A percentile compares a stretch with the other conserved stretches of the same genome.
phyloP scores from a whole-genome alignment of 805 yeast genomes.

The Lachancea waltii region DNA sequence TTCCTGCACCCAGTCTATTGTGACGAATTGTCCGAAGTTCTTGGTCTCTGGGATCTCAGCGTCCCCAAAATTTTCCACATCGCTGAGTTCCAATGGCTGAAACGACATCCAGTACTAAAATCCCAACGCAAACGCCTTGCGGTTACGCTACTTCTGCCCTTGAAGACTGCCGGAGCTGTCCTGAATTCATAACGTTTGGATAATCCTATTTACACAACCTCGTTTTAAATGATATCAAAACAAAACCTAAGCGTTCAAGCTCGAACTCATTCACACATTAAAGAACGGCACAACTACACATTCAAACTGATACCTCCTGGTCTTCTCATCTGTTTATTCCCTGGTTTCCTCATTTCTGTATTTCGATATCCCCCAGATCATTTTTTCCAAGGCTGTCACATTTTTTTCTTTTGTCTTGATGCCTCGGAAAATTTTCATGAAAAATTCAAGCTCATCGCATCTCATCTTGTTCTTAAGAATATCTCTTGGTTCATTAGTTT shows the following conservation, averaged over 20 bases:
- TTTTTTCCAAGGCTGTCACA: not conserved
- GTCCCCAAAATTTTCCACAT: not conserved
- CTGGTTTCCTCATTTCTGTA: too few relatives aligned
- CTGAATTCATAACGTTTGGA: too few relatives aligned
- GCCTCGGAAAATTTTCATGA: slow-evolving; percentile 3
- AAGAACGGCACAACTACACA: too few relatives aligned
- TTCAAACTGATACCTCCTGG: too few relatives aligned
- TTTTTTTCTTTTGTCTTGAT: not conserved
- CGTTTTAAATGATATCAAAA: too few relatives aligned
- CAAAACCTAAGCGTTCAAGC: too few relatives aligned
- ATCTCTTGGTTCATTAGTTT: not conserved
- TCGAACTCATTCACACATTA: too few relatives aligned
- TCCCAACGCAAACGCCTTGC: too few relatives aligned
- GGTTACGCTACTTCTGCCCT: too few relatives aligned
- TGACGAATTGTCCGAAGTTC: slow-evolving; percentile 52
- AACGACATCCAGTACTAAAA: slow-evolving; percentile 1
- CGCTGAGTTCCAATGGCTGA: slow-evolving; percentile 1
- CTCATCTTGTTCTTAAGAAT: slow-evolving; percentile 10
- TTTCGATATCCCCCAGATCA: not conserved
- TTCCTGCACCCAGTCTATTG: slow-evolving; percentile 61
- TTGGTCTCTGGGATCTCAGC: slow-evolving; percentile 23
- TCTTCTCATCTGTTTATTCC: too few relatives aligned
- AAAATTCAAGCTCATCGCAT: slow-evolving; percentile 14
- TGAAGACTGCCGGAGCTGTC: too few relatives aligned
- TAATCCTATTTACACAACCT: too few relatives aligned